Evolutionary conservation across 495 filamentous ascomycete genomes (phyloP).

Genomic region (Cercophora scortea): DNA sequence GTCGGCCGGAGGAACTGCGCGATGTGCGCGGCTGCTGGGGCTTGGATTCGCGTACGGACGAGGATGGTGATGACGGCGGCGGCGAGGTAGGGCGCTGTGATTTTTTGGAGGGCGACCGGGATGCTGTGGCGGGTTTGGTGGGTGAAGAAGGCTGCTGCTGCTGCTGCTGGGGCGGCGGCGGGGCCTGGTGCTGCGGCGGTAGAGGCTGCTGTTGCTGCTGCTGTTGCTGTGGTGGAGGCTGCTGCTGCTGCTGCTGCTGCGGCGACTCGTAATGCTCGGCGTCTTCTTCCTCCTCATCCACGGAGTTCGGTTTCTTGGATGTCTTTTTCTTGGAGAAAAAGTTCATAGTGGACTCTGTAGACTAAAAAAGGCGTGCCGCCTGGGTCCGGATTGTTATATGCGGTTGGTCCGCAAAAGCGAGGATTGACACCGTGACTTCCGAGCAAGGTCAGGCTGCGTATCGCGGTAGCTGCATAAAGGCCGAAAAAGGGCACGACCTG

Average conservation of each 20-base stretch:
- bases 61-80: slow-evolving; percentile 1
- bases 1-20: slow-evolving; percentile 31
- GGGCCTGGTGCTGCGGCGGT: slow-evolving; percentile 8
- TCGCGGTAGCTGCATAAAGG: slow-evolving; percentile 18
- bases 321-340: slow-evolving; percentile 44
- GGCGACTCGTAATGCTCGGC: slow-evolving; percentile 20
- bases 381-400: slow-evolving; percentile 19
- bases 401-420: slow-evolving; percentile 15
- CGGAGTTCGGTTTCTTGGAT: slow-evolving; percentile 39
- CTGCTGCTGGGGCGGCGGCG: background rate
- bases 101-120: slow-evolving; percentile 27
- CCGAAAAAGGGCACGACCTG: slow-evolving; percentile 9
- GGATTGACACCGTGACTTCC: slow-evolving; percentile 18
- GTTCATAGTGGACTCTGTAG: slow-evolving; percentile 36
- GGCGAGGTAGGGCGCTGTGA: slow-evolving; percentile 16
- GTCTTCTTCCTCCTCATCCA: slow-evolving; percentile 39
- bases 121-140: slow-evolving; percentile 9
- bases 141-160: slow-evolving; percentile 15
- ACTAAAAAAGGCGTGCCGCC: slow-evolving; percentile 7
- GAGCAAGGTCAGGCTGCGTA: slow-evolving; percentile 26
- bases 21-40: slow-evolving; percentile 26
- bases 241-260: slow-evolving; percentile 8
- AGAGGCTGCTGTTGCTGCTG: slow-evolving; percentile 4
- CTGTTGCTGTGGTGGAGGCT: background rate
- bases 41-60: slow-evolving; percentile 17